These are phyloP conservation scores for Pueraria montana DNA, from an alignment of 306 rosid genomes.

Conservation along the genomic window DNA sequence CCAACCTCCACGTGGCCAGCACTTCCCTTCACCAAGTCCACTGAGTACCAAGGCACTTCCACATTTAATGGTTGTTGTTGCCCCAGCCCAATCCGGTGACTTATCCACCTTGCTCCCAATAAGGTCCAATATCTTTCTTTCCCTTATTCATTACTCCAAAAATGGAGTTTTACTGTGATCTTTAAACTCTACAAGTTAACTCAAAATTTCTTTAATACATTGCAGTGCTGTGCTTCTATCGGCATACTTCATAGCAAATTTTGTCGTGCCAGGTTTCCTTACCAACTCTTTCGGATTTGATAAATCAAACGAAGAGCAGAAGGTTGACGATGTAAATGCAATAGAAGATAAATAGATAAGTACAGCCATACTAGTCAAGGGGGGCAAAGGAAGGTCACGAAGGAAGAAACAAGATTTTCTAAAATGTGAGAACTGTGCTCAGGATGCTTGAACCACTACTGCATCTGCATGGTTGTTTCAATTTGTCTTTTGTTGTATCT, in stretches of 20 bases:
- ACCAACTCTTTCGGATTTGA: slow-evolving; percentile 52
- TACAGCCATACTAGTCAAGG: neutral
- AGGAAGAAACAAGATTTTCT: slow-evolving; percentile 16
- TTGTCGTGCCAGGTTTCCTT: slow-evolving; percentile 62
- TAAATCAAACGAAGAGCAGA: slow-evolving; percentile 48
- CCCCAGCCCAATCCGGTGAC: slow-evolving; percentile 56
- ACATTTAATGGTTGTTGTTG: slow-evolving; percentile 48
- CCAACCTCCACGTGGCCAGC: slow-evolving; percentile 38
- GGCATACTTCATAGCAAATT: slow-evolving; percentile 58
- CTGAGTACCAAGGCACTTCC: slow-evolving; percentile 56
- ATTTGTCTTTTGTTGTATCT: slow-evolving; percentile 16
- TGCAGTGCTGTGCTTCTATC: slow-evolving; percentile 63
- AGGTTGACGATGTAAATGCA: slow-evolving; percentile 45
- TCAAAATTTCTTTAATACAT: slow-evolving; percentile 4
- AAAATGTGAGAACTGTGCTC: slow-evolving; percentile 7
- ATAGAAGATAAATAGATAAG: slow-evolving; percentile 25
- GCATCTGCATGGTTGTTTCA: slow-evolving; percentile 3
- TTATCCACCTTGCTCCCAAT: slow-evolving; percentile 49
- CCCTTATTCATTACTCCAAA: neutral
- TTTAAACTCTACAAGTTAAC: neutral
- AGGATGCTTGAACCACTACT: neutral
- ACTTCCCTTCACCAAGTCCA: slow-evolving; percentile 34
- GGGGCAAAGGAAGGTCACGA: neutral
- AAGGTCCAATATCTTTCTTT: slow-evolving; percentile 49
- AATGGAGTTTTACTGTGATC: no score